Evolutionary conservation across 148 eudicot genomes (phyloP).

Genomic region (Chenopodium quinoa): DNA sequence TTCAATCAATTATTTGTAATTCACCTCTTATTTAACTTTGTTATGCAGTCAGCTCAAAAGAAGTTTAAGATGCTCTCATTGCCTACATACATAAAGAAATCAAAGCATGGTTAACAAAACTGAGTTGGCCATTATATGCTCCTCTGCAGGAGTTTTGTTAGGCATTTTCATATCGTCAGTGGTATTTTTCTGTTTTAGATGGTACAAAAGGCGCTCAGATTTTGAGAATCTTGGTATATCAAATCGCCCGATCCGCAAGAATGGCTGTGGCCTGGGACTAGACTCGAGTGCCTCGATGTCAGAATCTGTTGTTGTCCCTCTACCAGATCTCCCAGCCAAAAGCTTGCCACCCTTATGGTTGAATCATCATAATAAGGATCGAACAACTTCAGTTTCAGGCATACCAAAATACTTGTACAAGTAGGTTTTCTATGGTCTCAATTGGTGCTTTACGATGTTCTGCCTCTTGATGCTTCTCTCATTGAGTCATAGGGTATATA

Average conservation of each 20-base stretch:
- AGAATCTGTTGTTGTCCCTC: slow-evolving; percentile 39
- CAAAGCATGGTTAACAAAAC: slow-evolving; percentile 50
- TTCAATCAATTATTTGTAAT: neutral
- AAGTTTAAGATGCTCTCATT: slow-evolving; percentile 51
- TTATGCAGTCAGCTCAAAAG: slow-evolving; percentile 27
- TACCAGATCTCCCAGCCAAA: slow-evolving; percentile 38
- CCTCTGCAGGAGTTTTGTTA: slow-evolving; percentile 60
- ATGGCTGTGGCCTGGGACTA: slow-evolving; percentile 47
- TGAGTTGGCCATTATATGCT: slow-evolving; percentile 61
- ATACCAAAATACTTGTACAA: slow-evolving; percentile 78
- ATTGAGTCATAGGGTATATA: too few species aligned
- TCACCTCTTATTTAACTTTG: slow-evolving; percentile 8
- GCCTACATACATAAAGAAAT: slow-evolving; percentile 32
- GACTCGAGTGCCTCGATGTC: slow-evolving; percentile 59
- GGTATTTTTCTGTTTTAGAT: slow-evolving; percentile 48
- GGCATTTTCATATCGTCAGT: slow-evolving; percentile 59
- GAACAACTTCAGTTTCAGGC: slow-evolving; percentile 62
- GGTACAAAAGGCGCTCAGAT: slow-evolving; percentile 64
- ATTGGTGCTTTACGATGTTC: neutral
- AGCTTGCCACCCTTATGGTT: slow-evolving; percentile 49
- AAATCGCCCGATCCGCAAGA: slow-evolving; percentile 56
- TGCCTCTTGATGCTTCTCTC: neutral
- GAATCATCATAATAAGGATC: slow-evolving; percentile 60
- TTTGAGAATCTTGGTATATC: slow-evolving; percentile 30
- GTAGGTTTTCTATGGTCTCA: slow-evolving; percentile 44